Conservation (phyloP, 176 grass and related monocot genomes). For the Eragrostis curvula region DNA sequence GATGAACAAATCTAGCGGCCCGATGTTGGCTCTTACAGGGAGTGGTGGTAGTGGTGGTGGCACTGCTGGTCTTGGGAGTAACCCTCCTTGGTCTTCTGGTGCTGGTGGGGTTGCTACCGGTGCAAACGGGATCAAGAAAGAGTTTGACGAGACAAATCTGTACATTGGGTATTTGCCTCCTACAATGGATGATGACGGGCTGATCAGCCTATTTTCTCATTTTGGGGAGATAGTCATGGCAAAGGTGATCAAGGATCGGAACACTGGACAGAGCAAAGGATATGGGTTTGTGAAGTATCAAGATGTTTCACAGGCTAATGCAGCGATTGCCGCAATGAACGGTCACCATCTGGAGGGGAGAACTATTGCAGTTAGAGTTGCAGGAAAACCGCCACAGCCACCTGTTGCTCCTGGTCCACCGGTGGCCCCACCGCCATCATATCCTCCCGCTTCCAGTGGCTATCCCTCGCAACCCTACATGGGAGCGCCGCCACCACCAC, state of each 20-base stretch:
- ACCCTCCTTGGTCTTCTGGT: constrained; percentile 55
- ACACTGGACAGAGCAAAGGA: constrained; percentile 83
- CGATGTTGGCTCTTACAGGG: constrained; percentile 66
- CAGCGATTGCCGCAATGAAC: constrained; percentile 82
- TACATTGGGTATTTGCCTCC: constrained; percentile 93
- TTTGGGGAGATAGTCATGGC: constrained; percentile 97
- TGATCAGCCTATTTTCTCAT: constrained; percentile 74
- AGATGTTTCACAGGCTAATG: constrained; percentile 90
- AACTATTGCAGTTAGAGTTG: constrained; percentile 85
- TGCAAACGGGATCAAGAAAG: constrained; percentile 69
- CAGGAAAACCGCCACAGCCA: constrained; percentile 73
- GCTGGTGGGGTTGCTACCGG: constrained; percentile 35
- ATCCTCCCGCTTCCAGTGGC: constrained; percentile 55
- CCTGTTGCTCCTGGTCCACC: constrained; percentile 52
- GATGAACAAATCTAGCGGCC: constrained; percentile 60
- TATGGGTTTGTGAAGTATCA: constrained; percentile 96
- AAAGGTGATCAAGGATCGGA: constrained; percentile 94
- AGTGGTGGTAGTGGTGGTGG: constrained; percentile 14
- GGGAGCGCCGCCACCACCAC: constrained; percentile 64
- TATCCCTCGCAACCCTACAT: constrained; percentile 83
- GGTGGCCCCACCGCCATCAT: neutral
- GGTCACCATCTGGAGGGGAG: constrained; percentile 85
- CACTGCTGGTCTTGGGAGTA: constrained; percentile 49
- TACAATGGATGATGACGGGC: constrained; percentile 77
- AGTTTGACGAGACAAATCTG: constrained; percentile 89